Evolutionary conservation across 768 basidiomycete species (phyloP).

Genomic region (Sutorius australiensis): DNA sequence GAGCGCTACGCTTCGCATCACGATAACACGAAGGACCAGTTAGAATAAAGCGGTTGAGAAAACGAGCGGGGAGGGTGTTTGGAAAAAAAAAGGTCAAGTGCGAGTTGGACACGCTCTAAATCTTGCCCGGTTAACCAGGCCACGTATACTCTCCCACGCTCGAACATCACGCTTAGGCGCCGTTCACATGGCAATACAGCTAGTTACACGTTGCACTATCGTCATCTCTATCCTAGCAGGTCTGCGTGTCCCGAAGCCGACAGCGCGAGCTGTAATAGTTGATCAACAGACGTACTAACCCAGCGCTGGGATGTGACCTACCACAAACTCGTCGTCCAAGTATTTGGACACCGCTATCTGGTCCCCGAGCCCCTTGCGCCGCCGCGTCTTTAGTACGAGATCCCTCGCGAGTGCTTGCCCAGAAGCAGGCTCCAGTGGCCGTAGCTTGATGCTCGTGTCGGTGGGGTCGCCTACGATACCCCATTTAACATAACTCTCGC

Average conservation of each 20-base stretch:
- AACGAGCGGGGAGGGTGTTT: constrained; percentile 37
- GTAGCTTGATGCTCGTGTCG: constrained; percentile 93
- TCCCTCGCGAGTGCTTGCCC: constrained; percentile 94
- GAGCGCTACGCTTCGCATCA: constrained; percentile 86
- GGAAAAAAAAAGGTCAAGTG: constrained; percentile 16
- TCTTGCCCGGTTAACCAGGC: constrained; percentile 34
- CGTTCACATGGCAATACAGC: constrained; percentile 7
- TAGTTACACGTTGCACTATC: constrained; percentile 7
- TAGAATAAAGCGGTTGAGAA: constrained; percentile 30
- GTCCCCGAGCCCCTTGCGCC: constrained; percentile 95
- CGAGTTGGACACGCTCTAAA: constrained; percentile 29
- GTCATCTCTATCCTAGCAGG: constrained; percentile 58
- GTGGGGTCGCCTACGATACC: constrained; percentile 80
- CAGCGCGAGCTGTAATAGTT: constrained; percentile 67
- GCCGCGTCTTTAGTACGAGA: constrained; percentile 91
- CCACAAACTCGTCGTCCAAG: constrained; percentile 94
- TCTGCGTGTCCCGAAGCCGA: constrained; percentile 97
- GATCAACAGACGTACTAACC: constrained; percentile 7
- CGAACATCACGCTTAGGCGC: neutral
- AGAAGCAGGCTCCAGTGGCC: constrained; percentile 95
- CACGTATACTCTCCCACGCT: constrained; percentile 47
- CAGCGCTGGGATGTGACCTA: constrained; percentile 37
- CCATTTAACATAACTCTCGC: neutral
- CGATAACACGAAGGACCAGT: constrained; percentile 63
- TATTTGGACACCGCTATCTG: constrained; percentile 98